Base-by-base conservation (phyloP, 2,329 filamentous ascomycete genomes). In the Aspergillus udagawae region DNA sequence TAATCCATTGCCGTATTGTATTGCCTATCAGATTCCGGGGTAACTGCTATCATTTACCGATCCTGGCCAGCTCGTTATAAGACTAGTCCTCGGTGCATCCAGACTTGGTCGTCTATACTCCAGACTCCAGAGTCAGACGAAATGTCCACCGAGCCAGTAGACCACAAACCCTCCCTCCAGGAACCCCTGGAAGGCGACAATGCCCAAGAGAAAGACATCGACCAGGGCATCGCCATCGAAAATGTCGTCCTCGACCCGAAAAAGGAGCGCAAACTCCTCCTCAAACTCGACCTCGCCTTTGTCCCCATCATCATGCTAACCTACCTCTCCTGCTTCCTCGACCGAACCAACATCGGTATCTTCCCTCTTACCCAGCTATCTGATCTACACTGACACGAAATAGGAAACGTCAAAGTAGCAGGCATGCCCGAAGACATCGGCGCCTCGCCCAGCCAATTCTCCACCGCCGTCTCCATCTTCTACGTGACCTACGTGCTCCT, bases 251-350 rank as follows among this genome's bases (percentile, higher is more conserved):
- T 82, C 20, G 80, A 82, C 58, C 72, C 74, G 1, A 71, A 65
- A 21, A 77, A 77, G 53, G 80, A 82, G 63, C 70, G 66, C 51
- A 77, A 73, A 54, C 68, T 83, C 2, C 73, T 83, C 4, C 65
- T 71, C 21, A 82, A 82, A 57, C 68, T 83, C 10, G 81, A 83
- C 54, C 48, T 77, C 3, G 74, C 73, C 3, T 77, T 83, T 52
- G 75, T 78, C 4, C 80, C 80, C 0, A 77, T 84, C 54, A 80
- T 85, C 57, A 83, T 82, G 77, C 67, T 83, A 49, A 75, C 84
- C 4, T 86, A 83, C 59, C 64, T 86, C 21, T 75, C 77, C 3
- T 82, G 79, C 59, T 83, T 82, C 63, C 71, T 84, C 44, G 83
- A 86, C 67, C 76, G 83, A 54, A 74, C 75, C 21, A 83, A 82